These are phyloP conservation scores for Caloboletus inedulis DNA, from an alignment of 1,284 basidiomycete species.

Conservation along the genomic window DNA sequence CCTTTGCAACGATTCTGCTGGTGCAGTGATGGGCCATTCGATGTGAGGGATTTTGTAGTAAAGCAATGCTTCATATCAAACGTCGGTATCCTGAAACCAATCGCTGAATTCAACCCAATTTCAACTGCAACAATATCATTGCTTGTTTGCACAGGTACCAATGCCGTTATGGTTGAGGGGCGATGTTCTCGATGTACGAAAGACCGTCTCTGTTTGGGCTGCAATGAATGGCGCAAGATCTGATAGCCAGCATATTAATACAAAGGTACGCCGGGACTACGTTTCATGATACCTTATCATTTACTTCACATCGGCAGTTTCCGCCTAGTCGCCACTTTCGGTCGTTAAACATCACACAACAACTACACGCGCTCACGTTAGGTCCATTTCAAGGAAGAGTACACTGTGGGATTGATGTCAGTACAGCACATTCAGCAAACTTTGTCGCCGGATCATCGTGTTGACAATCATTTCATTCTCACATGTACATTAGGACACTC, in stretches of 20 bases:
- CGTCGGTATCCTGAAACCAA: constrained; percentile 41
- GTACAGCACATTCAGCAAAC: constrained; percentile 33
- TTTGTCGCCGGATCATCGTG: constrained; percentile 12
- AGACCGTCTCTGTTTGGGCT: constrained; percentile 49
- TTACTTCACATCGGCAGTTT: constrained; percentile 18
- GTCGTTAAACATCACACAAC: constrained; percentile 60
- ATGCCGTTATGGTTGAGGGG: constrained; percentile 70
- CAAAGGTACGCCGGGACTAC: constrained; percentile 21
- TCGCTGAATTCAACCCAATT: constrained; percentile 34
- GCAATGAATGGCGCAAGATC: constrained; percentile 18
- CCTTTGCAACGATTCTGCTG: constrained; percentile 64
- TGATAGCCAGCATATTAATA: constrained; percentile 25
- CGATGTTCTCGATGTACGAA: constrained; percentile 68
- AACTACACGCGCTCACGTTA: constrained; percentile 57
- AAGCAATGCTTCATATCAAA: constrained; percentile 86
- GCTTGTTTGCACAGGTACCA: constrained; percentile 45
- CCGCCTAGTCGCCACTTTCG: constrained; percentile 21
- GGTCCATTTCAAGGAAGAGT: constrained; percentile 73
- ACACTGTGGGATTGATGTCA: constrained; percentile 86
- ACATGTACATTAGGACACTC: constrained; percentile 62
- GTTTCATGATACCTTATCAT: constrained; percentile 13
- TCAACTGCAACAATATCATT: constrained; percentile 16
- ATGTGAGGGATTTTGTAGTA: constrained; percentile 80
- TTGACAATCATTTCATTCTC: constrained; percentile 13
- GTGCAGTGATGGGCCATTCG: constrained; percentile 80